Base-by-base conservation (phyloP, 116 monocot species). In the Zostera marina region DNA sequence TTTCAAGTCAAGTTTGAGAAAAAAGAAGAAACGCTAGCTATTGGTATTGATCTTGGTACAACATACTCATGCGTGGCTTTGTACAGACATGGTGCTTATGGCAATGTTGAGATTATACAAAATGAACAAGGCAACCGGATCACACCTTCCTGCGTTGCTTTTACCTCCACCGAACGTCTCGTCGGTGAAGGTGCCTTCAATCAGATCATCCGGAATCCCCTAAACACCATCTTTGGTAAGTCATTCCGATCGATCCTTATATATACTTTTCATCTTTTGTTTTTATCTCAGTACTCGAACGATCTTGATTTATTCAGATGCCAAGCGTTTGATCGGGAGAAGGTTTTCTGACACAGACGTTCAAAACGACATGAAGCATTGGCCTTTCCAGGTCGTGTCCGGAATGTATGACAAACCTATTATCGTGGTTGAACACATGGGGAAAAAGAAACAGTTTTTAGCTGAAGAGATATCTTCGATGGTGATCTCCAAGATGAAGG, bases 61-160 rank as follows among this genome's bases (percentile, higher is more conserved):
- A 55, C 54, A 21, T 55, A 55, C 54, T 55, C 23, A 15, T 39
- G 40, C 40, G 38, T 57, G 9, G 57, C 39, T 13, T n/a, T 57
- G 5, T 12, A 40, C 24, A 32, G n/a, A 4, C 11, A 57, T 41
- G n/a, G n/a, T n/a, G n/a, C n/a, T n/a, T n/a, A n/a, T n/a, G 40
- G n/a, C 9, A 25, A 1, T 14, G 39, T 57, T 6, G 57, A 57
- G 12, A 57, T 57, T 15, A 57, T 57, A 6, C 15, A 7, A 9
- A 57, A 57, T 15, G 39, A 41, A 7, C 2, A n/a, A 5, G 57
- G 57, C 12, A 32, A 57, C 6, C 26, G 57, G 39, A 58, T 17
- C 38, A 41, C 57, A 6, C 38, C 57, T 16, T 57, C 57, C 24
- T 57, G 40, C 7, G n/a, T 57, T 8, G 57, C 57, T 11, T 57